Percentiles rank a stretch among this genome's conserved stretches.
Conservation (phyloP, 1,284 basidiomycete genomes). For the Tilletia horrida region DNA sequence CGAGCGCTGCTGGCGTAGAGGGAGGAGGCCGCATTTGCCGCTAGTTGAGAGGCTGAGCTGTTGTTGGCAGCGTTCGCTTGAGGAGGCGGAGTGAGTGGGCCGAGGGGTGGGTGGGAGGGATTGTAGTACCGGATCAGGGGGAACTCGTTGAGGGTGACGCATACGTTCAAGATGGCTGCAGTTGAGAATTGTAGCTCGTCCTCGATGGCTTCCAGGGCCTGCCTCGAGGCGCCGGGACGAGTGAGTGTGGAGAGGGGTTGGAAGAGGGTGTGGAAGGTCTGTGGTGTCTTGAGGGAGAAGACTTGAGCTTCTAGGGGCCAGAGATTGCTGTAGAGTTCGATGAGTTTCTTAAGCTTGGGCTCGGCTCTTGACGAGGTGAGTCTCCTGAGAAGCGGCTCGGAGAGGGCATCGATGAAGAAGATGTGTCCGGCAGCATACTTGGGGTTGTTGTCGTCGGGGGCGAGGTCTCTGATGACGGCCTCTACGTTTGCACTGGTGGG, state of each 20-base stretch:
- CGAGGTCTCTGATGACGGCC: constrained; percentile 66
- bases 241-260: constrained; percentile 33
- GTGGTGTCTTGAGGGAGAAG: constrained; percentile 47
- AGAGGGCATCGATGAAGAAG: constrained; percentile 79
- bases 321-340: constrained; percentile 51
- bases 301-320: constrained; percentile 46
- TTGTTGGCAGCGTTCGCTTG: constrained; percentile 25
- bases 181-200: constrained; percentile 48
- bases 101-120: constrained; percentile 76
- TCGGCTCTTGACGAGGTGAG: constrained; percentile 50
- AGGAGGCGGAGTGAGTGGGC: constrained; percentile 60
- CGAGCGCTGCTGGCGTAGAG: constrained; percentile 36
- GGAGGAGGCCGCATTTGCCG: constrained; percentile 28
- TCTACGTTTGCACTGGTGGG: constrained; percentile 91
- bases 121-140: constrained; percentile 92
- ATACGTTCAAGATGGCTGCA: constrained; percentile 64
- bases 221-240: background rate
- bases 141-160: constrained; percentile 86
- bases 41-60: constrained; percentile 22
- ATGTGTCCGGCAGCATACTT: constrained; percentile 86
- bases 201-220: constrained; percentile 30
- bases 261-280: constrained; percentile 36
- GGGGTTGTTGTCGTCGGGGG: constrained; percentile 36
- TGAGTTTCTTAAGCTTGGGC: constrained; percentile 47
- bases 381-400: constrained; percentile 44